Conservation (phyloP, 208 protist genomes). For the Histomonas meleagridis region DNA sequence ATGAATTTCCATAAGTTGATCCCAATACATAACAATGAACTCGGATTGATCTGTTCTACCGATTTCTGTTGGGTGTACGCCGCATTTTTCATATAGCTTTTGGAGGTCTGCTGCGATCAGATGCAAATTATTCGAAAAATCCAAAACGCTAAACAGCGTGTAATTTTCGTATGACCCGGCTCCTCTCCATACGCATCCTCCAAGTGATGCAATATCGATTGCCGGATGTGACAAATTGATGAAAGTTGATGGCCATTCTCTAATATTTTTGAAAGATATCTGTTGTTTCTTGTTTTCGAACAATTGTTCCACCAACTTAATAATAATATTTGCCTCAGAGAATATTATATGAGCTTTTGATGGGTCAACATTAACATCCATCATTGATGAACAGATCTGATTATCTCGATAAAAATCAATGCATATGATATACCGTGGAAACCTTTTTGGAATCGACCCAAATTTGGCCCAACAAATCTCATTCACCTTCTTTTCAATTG, state of each 20-base stretch:
- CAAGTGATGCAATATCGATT: neutral
- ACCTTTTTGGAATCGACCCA: neutral
- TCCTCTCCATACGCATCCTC: neutral
- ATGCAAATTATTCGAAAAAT: neutral
- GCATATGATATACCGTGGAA: slow-evolving; percentile 15
- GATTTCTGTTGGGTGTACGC: neutral
- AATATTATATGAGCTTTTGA: neutral
- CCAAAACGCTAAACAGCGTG: neutral
- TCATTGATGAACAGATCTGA: neutral
- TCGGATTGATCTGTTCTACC: neutral
- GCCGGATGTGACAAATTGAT: neutral
- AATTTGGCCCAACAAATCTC: neutral
- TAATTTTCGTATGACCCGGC: neutral
- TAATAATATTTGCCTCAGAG: neutral
- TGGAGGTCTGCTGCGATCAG: neutral
- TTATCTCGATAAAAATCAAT: neutral
- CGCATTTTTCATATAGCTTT: neutral
- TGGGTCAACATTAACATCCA: neutral
- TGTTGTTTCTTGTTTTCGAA: neutral
- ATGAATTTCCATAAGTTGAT: neutral
- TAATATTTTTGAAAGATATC: neutral
- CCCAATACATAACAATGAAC: neutral
- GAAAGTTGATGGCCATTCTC: neutral
- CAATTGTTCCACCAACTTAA: neutral
- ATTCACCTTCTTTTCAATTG: neutral